Percentiles rank a stretch among this genome's conserved stretches.
These are phyloP conservation scores for Pyricularia sp. DNA, from an alignment of 2,329 filamentous ascomycete genomes.

Conservation along the genomic window DNA sequence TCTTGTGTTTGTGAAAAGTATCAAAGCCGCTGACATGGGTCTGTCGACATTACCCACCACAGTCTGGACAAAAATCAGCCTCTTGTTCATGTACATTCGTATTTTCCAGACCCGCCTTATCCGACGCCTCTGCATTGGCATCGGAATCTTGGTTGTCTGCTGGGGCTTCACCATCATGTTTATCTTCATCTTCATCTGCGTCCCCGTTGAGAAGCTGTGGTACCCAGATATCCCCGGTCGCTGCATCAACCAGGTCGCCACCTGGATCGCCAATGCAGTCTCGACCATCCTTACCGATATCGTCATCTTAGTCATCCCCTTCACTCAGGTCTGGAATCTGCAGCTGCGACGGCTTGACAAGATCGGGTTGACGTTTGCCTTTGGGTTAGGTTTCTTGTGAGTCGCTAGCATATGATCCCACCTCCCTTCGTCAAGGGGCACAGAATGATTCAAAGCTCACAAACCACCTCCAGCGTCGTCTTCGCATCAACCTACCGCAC, in stretches of 20 bases:
- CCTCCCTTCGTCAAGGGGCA: too few species aligned
- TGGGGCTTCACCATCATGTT: constrained; percentile 39
- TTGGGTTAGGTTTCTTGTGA: constrained; percentile 34
- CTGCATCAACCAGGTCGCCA: constrained; percentile 39
- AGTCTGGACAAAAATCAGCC: constrained; percentile 35
- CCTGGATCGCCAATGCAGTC: constrained; percentile 39
- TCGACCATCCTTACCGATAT: constrained; percentile 37
- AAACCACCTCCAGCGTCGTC: constrained; percentile 24
- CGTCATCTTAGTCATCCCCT: constrained; percentile 32
- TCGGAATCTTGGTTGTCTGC: constrained; percentile 31
- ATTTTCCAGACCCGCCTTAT: constrained; percentile 37
- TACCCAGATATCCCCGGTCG: constrained; percentile 30
- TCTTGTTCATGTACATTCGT: constrained; percentile 42
- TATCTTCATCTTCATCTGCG: constrained; percentile 42
- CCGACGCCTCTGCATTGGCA: constrained; percentile 27
- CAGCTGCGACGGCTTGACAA: constrained; percentile 31
- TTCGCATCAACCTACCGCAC: constrained; percentile 39
- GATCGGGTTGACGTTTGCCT: constrained; percentile 32
- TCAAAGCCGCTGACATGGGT: not conserved
- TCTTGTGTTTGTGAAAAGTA: too few species aligned
- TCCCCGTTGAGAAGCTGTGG: constrained; percentile 39
- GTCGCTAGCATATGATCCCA: too few species aligned
- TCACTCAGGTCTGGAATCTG: constrained; percentile 35
- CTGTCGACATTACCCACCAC: not conserved
- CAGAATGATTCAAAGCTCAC: too few species aligned